These are phyloP conservation scores for Podaxis mareebaensis DNA, from an alignment of 768 basidiomycete species.

Conservation along the genomic window DNA sequence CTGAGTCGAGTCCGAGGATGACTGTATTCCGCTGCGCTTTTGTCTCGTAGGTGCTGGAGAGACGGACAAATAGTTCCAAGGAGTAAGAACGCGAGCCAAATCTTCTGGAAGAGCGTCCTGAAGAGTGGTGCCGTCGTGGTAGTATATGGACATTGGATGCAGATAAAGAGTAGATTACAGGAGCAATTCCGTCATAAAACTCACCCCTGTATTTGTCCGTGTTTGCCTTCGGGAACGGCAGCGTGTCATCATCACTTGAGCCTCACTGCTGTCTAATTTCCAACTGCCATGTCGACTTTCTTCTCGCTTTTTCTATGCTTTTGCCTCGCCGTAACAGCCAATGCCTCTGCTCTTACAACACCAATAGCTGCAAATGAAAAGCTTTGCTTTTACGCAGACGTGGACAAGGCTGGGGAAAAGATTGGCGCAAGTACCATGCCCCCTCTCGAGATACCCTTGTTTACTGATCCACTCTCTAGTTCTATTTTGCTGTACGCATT, in stretches of 20 bases:
- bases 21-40: slow-evolving; percentile 24
- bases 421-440: slow-evolving; percentile 63
- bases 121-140: neutral
- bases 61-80: slow-evolving; percentile 15
- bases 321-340: slow-evolving; percentile 32
- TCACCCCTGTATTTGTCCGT: slow-evolving; percentile 1
- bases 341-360: slow-evolving; percentile 77
- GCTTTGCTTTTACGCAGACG: slow-evolving; percentile 93
- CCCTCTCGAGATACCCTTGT: slow-evolving; percentile 10
- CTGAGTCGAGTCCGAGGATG: slow-evolving; percentile 25
- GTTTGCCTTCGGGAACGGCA: neutral
- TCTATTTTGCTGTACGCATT: slow-evolving; percentile 89
- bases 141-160: slow-evolving; percentile 10
- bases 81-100: slow-evolving; percentile 11
- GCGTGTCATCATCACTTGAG: slow-evolving; percentile 7
- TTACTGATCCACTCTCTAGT: slow-evolving; percentile 46
- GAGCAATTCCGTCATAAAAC: slow-evolving; percentile 5
- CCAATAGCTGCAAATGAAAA: slow-evolving; percentile 76
- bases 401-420: slow-evolving; percentile 94
- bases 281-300: slow-evolving; percentile 28
- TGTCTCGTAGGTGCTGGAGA: slow-evolving; percentile 19
- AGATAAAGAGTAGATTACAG: slow-evolving; percentile 4
- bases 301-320: slow-evolving; percentile 37
- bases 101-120: slow-evolving; percentile 1
- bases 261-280: neutral